A percentile compares a stretch with the other conserved stretches of the same genome.
Evolutionary conservation across 2,329 filamentous ascomycete species (phyloP).

Genomic region (Neopestalotiopsis rosae): DNA sequence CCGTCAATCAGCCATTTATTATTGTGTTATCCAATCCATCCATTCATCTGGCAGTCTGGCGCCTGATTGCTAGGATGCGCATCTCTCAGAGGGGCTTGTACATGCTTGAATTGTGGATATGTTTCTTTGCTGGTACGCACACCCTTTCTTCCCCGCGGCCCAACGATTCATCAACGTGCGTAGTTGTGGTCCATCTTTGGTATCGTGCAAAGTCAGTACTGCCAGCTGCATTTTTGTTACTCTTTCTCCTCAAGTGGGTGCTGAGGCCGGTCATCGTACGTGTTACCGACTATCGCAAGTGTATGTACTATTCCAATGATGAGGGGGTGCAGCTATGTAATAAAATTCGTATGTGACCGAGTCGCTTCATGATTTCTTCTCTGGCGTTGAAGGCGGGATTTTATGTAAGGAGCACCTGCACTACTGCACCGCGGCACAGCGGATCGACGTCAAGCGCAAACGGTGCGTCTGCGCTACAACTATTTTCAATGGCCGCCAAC

Average conservation of each 20-base stretch:
- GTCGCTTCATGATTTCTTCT: background rate
- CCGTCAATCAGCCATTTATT: no score
- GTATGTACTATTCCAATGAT: background rate
- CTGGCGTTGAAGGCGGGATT: no score
- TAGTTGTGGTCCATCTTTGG: background rate
- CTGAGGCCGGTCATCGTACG: background rate
- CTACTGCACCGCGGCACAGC: background rate
- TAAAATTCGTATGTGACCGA: background rate
- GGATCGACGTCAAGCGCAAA: background rate
- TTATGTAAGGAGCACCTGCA: background rate
- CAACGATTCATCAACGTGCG: background rate
- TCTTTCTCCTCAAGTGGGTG: background rate
- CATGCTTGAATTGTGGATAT: constrained; percentile 13
- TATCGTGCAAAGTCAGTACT: background rate
- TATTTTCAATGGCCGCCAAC: background rate
- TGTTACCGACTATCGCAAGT: background rate
- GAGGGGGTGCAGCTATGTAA: background rate
- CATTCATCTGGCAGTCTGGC: no score
- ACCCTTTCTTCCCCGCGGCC: background rate
- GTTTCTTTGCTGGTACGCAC: background rate
- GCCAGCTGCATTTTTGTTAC: background rate
- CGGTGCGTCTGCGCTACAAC: background rate
- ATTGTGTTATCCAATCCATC: no score
- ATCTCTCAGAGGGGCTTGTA: background rate
- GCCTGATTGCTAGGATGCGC: background rate